Percentiles rank a stretch among this genome's conserved stretches.
These are phyloP conservation scores for Lachancea quebecensis DNA, from an alignment of 805 yeast genomes.

Conservation along the genomic window DNA sequence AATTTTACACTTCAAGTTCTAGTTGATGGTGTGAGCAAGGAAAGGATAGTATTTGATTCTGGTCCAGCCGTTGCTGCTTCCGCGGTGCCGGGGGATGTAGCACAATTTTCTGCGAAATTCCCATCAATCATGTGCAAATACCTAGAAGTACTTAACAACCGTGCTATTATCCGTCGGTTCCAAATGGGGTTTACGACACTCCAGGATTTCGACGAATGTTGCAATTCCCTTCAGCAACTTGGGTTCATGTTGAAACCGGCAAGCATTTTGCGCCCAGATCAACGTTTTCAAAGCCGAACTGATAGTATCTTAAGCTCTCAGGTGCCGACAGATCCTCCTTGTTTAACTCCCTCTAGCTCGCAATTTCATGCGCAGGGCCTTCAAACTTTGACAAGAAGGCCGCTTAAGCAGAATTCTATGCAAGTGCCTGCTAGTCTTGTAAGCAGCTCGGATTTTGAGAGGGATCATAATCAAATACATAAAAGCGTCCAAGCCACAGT, in stretches of 20 bases:
- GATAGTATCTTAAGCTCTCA: background rate
- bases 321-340: background rate
- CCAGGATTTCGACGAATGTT: constrained; percentile 11
- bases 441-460: background rate
- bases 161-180: constrained; percentile 17
- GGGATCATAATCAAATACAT: background rate
- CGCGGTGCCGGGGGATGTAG: background rate
- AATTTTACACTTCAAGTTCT: constrained; percentile 1
- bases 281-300: background rate
- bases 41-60: background rate
- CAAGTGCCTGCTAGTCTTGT: background rate
- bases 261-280: background rate
- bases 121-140: constrained; percentile 29
- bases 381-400: background rate
- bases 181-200: constrained; percentile 18
- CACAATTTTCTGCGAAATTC: constrained; percentile 21
- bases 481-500: background rate
- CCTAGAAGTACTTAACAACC: constrained; percentile 7
- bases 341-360: constrained; percentile 1
- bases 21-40: background rate
- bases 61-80: background rate
- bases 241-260: constrained; percentile 2
- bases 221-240: background rate
- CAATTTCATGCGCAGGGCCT: background rate
- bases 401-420: background rate